These are phyloP conservation scores for Lachancea waltii DNA, from an alignment of 805 yeast species.

Conservation along the genomic window DNA sequence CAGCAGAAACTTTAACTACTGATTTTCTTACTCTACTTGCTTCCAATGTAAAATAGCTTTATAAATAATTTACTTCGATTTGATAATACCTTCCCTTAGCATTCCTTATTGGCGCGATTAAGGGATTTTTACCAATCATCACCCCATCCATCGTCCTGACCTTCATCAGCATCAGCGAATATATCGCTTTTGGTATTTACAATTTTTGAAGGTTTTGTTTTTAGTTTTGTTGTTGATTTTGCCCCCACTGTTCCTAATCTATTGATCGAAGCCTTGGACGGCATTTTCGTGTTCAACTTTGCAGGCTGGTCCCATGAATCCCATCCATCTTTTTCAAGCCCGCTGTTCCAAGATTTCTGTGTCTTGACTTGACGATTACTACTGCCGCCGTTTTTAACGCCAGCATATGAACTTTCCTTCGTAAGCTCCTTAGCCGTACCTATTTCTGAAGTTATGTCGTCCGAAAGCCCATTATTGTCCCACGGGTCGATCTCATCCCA, in stretches of 20 bases:
- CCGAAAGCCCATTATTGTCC: neutral
- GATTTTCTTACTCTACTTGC: slow-evolving; percentile 1
- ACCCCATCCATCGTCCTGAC: slow-evolving; percentile 24
- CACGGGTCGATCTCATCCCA: slow-evolving; percentile 19
- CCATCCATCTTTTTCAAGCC: slow-evolving; percentile 16
- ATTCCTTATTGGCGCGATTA: neutral
- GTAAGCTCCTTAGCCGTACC: too few species aligned
- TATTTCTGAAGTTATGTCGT: neutral
- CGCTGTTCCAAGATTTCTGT: slow-evolving; percentile 22
- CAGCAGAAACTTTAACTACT: slow-evolving; percentile 12
- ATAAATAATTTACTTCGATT: neutral
- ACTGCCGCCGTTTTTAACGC: neutral
- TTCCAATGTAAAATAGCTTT: slow-evolving; percentile 4
- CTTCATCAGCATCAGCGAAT: slow-evolving; percentile 4
- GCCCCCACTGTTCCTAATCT: too few species aligned
- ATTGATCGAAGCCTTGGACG: neutral
- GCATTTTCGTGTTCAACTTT: neutral
- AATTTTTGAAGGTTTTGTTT: slow-evolving; percentile 1
- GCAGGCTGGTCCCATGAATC: slow-evolving; percentile 12
- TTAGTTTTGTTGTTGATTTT: too few species aligned
- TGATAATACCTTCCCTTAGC: neutral
- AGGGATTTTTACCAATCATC: slow-evolving; percentile 24
- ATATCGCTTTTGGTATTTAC: neutral
- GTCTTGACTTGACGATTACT: slow-evolving; percentile 12
- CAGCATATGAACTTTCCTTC: neutral